Base-by-base conservation (phyloP, 805 yeast genomes). In the Starmerella davenportii region DNA sequence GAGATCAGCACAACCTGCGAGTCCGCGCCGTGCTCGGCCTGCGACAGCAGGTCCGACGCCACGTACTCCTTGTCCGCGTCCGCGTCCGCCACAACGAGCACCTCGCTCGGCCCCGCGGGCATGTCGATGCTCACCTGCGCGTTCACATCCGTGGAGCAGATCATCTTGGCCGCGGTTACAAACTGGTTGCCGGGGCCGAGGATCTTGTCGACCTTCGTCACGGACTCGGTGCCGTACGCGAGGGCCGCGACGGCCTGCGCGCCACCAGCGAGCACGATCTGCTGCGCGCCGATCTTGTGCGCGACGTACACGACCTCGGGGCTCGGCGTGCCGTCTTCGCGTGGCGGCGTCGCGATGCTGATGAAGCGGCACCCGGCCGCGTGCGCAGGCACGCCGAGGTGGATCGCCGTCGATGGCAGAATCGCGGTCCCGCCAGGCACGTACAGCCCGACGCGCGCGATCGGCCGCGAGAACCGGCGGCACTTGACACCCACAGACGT, bases 101-200 rank as follows among this genome's bases (percentile, higher is more conserved):
- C 99, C 62, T 90, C 99, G 38, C 93, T 79, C 21, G 99, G 99
- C 8, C 99, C 99, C 20, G 99, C 99, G 36, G 99, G 99, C 96
- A 90, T 87, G 59, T 90, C 99, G 50, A 90, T 90, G 15, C 94
- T 79, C 56, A 95, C 90, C 53, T 85, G 64, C 5, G 98, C 96
- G 45, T 76, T 77, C 1, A 95, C 79, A 55, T 90, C 98, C 54
- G 90, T 92, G 52, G 87, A 90, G 37, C 92, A 90, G 56, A 78
- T 65, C 99, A 90, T 90, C 67, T 90, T 90, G 32, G 98, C 99
- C 32, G 98, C 96, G 16, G 99, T 90, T 38, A 90, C 99, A 57
- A 90, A 90, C 64, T 90, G 99, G 63, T 90, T 90, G 43, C 99
- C 99, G 19, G 99, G 99, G 35, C 99, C 99, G 58, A 90, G 68